Percentiles rank a stretch among this genome's conserved stretches.
These are phyloP conservation scores for Daldinia loculata DNA, from an alignment of 495 filamentous ascomycete species.

Conservation along the genomic window DNA sequence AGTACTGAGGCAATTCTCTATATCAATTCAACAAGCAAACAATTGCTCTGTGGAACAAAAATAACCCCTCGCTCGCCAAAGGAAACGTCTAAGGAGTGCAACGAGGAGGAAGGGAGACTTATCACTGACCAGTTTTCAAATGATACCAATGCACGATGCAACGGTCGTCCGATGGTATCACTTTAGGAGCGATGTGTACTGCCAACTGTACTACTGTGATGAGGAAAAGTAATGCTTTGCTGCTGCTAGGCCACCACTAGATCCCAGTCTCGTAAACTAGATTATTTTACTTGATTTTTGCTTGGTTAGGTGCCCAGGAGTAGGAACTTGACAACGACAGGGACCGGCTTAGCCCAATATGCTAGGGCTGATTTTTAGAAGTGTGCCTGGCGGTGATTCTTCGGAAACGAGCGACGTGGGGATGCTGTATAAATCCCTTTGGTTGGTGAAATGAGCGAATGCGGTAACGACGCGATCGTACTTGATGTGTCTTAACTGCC, in stretches of 20 bases:
- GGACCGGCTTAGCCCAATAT: slow-evolving; percentile 27
- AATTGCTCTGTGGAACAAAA: slow-evolving; percentile 13
- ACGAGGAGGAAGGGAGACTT: slow-evolving; percentile 1
- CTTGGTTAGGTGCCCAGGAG: slow-evolving; percentile 23
- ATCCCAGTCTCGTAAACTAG: slow-evolving; percentile 13
- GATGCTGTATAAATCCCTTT: slow-evolving; percentile 32
- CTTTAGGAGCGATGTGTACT: slow-evolving; percentile 13
- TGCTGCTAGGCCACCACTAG: slow-evolving; percentile 8
- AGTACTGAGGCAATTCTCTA: not conserved
- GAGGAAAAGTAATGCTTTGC: slow-evolving; percentile 11
- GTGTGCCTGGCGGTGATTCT: slow-evolving; percentile 18
- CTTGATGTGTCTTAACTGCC: slow-evolving; percentile 34
- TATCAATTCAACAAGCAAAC: slow-evolving; percentile 15
- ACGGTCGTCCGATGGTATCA: slow-evolving; percentile 28
- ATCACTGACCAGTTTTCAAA: slow-evolving; percentile 28
- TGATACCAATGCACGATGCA: slow-evolving; percentile 22
- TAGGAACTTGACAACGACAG: slow-evolving; percentile 8
- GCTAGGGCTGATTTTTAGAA: slow-evolving; percentile 14
- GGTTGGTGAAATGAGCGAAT: slow-evolving; percentile 32
- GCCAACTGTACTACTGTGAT: slow-evolving; percentile 26
- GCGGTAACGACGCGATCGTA: slow-evolving; percentile 36
- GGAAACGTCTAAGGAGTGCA: slow-evolving; percentile 4
- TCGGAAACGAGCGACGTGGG: slow-evolving; percentile 36
- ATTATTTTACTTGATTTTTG: slow-evolving; percentile 18
- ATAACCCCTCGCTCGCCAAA: slow-evolving; percentile 4